phyloP scores from a whole-genome alignment of 495 filamentous ascomycete species.

The Neurospora sp. region DNA sequence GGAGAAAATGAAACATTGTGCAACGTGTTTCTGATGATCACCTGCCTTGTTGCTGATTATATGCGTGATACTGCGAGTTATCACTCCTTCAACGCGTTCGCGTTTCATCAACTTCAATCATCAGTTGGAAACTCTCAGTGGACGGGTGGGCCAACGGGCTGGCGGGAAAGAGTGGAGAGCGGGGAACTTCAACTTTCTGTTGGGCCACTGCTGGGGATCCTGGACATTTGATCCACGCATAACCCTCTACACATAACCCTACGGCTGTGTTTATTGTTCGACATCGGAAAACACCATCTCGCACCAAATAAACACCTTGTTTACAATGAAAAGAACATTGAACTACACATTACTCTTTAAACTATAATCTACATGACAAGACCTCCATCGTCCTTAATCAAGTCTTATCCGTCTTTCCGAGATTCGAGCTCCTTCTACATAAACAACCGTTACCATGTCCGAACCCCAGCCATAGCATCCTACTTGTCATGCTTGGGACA shows the following conservation, averaged over 20 bases:
- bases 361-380: too few species aligned
- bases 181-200: neutral
- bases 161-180: neutral
- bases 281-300: too few species aligned
- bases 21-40: neutral
- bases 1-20: neutral
- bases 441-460: too few species aligned
- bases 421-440: too few species aligned
- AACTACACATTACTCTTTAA: too few species aligned
- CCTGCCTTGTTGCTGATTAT: neutral
- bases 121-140: neutral
- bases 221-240: neutral
- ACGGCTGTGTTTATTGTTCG: neutral
- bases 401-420: too few species aligned
- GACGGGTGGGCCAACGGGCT: neutral
- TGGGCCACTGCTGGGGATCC: neutral
- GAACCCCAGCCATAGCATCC: too few species aligned
- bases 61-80: neutral
- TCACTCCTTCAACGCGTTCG: neutral
- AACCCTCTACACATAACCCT: neutral
- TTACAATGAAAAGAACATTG: too few species aligned
- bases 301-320: too few species aligned
- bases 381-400: too few species aligned
- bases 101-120: neutral
- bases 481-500: conserved; percentile 10